Conservation (phyloP, 352 stramenopile species). For the Thalassiosira exigua region DNA sequence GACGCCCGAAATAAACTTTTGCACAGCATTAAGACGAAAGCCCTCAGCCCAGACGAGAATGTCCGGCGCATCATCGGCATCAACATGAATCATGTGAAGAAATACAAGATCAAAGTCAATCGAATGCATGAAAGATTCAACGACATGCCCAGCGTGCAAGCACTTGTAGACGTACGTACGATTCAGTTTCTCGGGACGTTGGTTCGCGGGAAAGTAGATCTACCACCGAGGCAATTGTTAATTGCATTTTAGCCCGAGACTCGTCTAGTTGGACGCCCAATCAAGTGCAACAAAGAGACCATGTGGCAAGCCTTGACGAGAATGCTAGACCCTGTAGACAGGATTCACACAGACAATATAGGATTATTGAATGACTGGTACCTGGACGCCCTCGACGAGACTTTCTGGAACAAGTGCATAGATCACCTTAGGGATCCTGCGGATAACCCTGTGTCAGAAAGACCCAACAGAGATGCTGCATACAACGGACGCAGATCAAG, state of each 20-base stretch:
- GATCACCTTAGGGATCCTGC: background rate
- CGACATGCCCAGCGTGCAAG: conserved; percentile 12
- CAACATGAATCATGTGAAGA: conserved; percentile 27
- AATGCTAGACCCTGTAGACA: background rate
- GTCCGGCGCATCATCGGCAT: conserved; percentile 46
- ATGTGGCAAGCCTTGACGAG: background rate
- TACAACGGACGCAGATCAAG: background rate
- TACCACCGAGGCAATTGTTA: background rate
- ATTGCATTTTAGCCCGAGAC: background rate
- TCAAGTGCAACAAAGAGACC: conserved; percentile 3
- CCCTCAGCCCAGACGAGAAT: background rate
- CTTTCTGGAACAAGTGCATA: background rate
- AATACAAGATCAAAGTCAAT: conserved; percentile 23
- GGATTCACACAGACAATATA: background rate
- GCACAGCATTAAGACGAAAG: conserved; percentile 1
- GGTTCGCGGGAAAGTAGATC: background rate
- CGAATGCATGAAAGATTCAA: conserved; percentile 20
- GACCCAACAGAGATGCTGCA: no score
- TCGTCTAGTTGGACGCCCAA: background rate
- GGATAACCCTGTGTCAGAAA: no score
- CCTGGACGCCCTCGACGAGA: background rate
- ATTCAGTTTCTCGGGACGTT: conserved; percentile 33
- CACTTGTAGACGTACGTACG: conserved; percentile 3
- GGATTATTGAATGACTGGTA: conserved; percentile 7
- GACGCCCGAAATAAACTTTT: background rate